phyloP scores from a whole-genome alignment of 2,329 filamentous ascomycete species.

The Periconia macrospinosa region DNA sequence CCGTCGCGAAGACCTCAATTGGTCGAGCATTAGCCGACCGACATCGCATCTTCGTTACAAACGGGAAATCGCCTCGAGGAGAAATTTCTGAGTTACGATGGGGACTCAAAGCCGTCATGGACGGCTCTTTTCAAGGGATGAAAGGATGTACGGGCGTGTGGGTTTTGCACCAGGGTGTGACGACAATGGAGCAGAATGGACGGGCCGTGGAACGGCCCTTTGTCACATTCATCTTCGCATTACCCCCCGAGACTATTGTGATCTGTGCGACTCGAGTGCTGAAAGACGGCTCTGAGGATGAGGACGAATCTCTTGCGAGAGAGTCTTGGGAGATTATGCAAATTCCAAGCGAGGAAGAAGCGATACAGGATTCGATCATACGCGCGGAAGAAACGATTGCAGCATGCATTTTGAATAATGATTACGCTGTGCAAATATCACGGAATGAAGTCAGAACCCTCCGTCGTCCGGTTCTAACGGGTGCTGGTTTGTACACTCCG shows the following conservation, averaged over 20 bases:
- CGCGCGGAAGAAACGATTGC: constrained; percentile 36
- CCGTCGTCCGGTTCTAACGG: constrained; percentile 16
- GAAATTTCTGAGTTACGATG: constrained; percentile 47
- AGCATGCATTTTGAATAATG: constrained; percentile 23
- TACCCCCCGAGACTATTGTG: constrained; percentile 33
- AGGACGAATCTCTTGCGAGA: constrained; percentile 10
- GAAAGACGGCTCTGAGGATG: constrained; percentile 14
- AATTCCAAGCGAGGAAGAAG: constrained; percentile 21
- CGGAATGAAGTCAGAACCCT: constrained; percentile 26
- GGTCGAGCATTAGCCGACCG: constrained; percentile 20
- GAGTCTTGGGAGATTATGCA: constrained; percentile 27
- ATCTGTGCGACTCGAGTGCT: constrained; percentile 29
- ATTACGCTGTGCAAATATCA: constrained; percentile 35
- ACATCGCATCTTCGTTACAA: constrained; percentile 43
- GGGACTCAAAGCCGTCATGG: constrained; percentile 45
- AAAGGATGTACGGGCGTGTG: constrained; percentile 42
- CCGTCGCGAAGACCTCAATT: constrained; percentile 31
- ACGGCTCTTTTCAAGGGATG: constrained; percentile 31
- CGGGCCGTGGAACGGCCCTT: constrained; percentile 29
- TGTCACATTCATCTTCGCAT: constrained; percentile 41
- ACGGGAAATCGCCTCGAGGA: constrained; percentile 48
- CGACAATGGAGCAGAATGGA: constrained; percentile 30
- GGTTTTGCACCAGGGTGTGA: constrained; percentile 36
- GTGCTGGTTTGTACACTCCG: constrained; percentile 19
- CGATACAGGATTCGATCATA: constrained; percentile 24